Percentiles rank a stretch among this genome's conserved stretches.
Conservation (phyloP, 2,329 filamentous ascomycete genomes). For the Mycosphaerella sp. region DNA sequence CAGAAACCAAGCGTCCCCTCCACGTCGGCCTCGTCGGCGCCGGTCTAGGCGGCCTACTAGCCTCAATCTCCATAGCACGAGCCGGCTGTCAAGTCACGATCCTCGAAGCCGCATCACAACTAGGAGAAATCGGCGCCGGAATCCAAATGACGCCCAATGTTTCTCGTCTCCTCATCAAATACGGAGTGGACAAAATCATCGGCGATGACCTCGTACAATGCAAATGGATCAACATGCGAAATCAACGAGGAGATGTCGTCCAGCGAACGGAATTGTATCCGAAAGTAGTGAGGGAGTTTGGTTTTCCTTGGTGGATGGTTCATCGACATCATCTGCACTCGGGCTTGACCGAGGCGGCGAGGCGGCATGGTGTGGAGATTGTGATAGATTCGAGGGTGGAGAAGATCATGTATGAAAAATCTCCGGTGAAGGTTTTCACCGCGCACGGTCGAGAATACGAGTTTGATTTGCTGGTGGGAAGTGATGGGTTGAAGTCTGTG, state of each 20-base stretch:
- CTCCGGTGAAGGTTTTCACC: slow-evolving; percentile 31
- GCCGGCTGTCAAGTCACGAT: slow-evolving; percentile 35
- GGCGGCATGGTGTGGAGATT: slow-evolving; percentile 36
- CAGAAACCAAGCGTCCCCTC: background rate
- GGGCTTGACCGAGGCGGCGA: slow-evolving; percentile 38
- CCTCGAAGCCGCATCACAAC: slow-evolving; percentile 35
- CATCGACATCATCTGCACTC: slow-evolving; percentile 44
- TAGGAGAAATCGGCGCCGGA: slow-evolving; percentile 34
- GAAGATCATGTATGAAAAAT: slow-evolving; percentile 26
- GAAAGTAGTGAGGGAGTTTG: slow-evolving; percentile 29
- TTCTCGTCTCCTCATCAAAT: slow-evolving; percentile 36
- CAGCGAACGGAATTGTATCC: slow-evolving; percentile 24
- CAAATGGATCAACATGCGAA: slow-evolving; percentile 37
- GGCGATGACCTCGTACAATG: slow-evolving; percentile 39
- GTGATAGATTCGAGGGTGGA: slow-evolving; percentile 35
- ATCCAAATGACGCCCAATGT: slow-evolving; percentile 33
- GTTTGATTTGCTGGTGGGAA: slow-evolving; percentile 28
- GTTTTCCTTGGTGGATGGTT: slow-evolving; percentile 43
- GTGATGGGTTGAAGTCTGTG: slow-evolving; percentile 28
- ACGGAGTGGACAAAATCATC: slow-evolving; percentile 37
- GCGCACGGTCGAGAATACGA: slow-evolving; percentile 16
- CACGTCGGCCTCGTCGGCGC: slow-evolving; percentile 28
- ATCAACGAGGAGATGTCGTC: slow-evolving; percentile 33
- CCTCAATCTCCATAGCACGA: slow-evolving; percentile 36
- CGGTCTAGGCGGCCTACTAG: slow-evolving; percentile 38